These are phyloP conservation scores for Beta macrorhiza DNA, from an alignment of 179 eudicot genomes.

Conservation along the genomic window DNA sequence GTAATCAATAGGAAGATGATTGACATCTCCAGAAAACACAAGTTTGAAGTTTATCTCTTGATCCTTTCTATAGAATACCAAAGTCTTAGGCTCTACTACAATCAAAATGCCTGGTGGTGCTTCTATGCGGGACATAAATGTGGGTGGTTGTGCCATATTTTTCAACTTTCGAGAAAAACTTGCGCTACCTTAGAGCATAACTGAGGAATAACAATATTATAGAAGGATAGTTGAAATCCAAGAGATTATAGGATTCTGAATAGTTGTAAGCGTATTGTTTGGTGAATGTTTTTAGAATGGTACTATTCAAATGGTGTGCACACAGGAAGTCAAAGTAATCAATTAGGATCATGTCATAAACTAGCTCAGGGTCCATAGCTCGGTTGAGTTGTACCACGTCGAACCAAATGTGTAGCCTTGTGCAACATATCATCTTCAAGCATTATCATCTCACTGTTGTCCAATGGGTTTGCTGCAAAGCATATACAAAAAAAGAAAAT, in stretches of 20 bases:
- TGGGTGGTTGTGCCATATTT: not conserved
- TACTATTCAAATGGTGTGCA: conserved; percentile 9
- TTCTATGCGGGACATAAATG: conserved; percentile 9
- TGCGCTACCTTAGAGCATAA: not conserved
- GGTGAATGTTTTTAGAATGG: conserved; percentile 1
- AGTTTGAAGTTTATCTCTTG: conserved; percentile 23
- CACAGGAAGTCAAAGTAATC: conserved; percentile 36
- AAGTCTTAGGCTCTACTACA: conserved; percentile 24
- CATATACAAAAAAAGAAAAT: no score
- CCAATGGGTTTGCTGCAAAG: conserved; percentile 20
- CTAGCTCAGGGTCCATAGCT: not conserved
- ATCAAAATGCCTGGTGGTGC: conserved; percentile 14
- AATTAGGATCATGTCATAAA: conserved; percentile 24
- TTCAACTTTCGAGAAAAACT: conserved; percentile 26
- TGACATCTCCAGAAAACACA: not conserved
- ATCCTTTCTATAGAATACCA: not conserved
- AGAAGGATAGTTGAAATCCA: conserved; percentile 27
- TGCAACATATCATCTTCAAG: conserved; percentile 7
- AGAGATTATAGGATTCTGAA: not conserved
- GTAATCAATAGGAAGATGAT: conserved; percentile 14
- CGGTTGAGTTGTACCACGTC: conserved; percentile 26
- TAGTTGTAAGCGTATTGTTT: not conserved
- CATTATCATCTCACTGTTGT: conserved; percentile 19
- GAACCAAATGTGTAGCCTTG: conserved; percentile 35
- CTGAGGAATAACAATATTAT: conserved; percentile 1